Percentiles rank a stretch among this genome's conserved stretches.
These are phyloP conservation scores for Aechmea fasciata DNA, from an alignment of 176 grass and related monocot species.

Conservation along the genomic window DNA sequence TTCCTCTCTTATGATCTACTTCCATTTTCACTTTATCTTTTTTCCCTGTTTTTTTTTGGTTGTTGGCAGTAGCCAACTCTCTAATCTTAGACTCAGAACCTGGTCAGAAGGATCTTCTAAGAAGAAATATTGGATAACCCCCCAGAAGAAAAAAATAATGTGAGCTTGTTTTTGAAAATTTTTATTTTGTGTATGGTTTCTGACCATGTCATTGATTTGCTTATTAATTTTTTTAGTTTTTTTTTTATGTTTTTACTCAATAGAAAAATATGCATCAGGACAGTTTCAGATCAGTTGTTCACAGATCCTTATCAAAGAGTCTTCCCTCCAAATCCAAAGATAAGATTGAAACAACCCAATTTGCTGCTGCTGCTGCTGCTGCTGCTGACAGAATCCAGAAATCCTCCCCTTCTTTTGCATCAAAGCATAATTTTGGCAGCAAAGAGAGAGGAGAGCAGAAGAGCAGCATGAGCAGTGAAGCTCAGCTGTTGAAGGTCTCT, in stretches of 20 bases:
- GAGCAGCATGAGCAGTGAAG: conserved; percentile 37
- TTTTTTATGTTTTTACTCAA: conserved; percentile 9
- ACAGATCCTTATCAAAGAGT: conserved; percentile 71
- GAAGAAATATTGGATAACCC: neutral
- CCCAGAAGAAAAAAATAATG: conserved; percentile 12
- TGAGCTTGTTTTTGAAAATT: conserved; percentile 7
- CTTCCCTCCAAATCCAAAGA: conserved; percentile 34
- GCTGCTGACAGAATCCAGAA: neutral
- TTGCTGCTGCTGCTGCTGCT: neutral
- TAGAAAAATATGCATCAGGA: conserved; percentile 62
- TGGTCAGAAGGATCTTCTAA: neutral
- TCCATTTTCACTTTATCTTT: conserved; percentile 12
- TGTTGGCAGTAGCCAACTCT: no score
- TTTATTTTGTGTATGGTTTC: conserved; percentile 10
- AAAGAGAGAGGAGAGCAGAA: conserved; percentile 30
- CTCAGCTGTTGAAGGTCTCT: conserved; percentile 25
- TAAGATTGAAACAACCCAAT: conserved; percentile 21
- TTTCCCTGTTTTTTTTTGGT: conserved; percentile 1
- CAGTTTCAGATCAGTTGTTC: conserved; percentile 75
- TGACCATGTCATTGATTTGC: conserved; percentile 24
- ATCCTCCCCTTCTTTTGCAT: conserved; percentile 11
- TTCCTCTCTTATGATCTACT: neutral
- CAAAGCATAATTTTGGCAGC: conserved; percentile 15
- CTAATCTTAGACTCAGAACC: neutral
- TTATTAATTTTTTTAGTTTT: neutral